A percentile compares a stretch with the other conserved stretches of the same genome.
phyloP scores from a whole-genome alignment of 176 grass and related monocot genomes.

The Saccharum officinarum region DNA sequence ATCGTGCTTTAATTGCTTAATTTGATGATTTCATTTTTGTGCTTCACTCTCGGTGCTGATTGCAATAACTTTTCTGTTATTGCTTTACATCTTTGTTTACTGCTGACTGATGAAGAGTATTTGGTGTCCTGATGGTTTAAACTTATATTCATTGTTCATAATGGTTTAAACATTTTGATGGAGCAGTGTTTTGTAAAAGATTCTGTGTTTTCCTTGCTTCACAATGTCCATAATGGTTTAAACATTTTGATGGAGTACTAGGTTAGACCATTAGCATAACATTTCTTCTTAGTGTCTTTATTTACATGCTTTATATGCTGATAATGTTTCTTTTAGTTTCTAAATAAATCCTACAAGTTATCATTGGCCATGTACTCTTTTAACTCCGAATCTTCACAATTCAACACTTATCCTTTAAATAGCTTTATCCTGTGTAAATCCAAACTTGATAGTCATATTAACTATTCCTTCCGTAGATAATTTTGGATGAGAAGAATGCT shows the following conservation, averaged over 20 bases:
- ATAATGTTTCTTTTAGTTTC: not conserved
- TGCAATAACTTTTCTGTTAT: not conserved
- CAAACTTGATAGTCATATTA: slow-evolving; percentile 11
- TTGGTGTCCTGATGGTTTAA: not conserved
- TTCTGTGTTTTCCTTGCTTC: not conserved
- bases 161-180: slow-evolving; percentile 10
- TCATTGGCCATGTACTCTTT: not conserved
- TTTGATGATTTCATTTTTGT: not conserved
- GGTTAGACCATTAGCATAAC: not conserved
- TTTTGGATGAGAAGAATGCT: slow-evolving; percentile 73
- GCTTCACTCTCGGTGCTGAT: not conserved
- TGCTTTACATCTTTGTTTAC: not conserved
- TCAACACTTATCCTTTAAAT: not conserved
- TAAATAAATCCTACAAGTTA: too few relatives aligned
- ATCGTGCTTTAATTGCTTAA: not conserved
- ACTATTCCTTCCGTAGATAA: slow-evolving; percentile 43
- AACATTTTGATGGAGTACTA: not conserved
- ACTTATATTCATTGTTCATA: not conserved
- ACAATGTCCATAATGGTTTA: not conserved
- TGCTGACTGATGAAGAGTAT: not conserved
- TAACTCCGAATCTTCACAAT: not conserved
- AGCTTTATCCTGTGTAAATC: not conserved
- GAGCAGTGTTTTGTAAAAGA: not conserved
- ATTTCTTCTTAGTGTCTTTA: slow-evolving; percentile 10
- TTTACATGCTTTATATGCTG: not conserved